Base-by-base conservation (phyloP, 2,329 filamentous ascomycete species). In the Domatiomyces globalis region DNA sequence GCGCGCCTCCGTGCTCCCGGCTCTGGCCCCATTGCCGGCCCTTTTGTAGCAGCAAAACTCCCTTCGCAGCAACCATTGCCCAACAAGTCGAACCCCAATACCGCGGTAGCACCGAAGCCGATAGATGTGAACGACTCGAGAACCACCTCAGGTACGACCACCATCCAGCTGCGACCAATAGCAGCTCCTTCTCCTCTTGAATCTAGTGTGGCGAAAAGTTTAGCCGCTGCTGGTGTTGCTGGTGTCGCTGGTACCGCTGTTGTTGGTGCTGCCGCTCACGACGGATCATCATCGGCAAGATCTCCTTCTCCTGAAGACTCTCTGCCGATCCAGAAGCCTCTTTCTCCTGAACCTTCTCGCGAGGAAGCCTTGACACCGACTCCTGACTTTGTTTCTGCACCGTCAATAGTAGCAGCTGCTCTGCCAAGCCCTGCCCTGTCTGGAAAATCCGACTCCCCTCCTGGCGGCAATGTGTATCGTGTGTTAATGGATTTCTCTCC, bases 401-500 rank as follows among this genome's bases (percentile, higher is more conserved):
- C 59, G n/a, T 44, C 49, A 46, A 52, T 52, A 45, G 61, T 49
- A 12, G 9, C 61, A 18, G 61, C 67, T 25, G 61, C 62, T 51
- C 66, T 57, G 43, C 53, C 66, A 46, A 66, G 63, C 43, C 50
- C 63, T 43, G 71, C 69, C 25, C 69, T 73, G 22, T 63, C 69
- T 49, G 65, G 67, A 49, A 67, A 69, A 50, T 65, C 67, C 43
- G 65, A 64, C 25, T 10, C 33, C 5, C 9, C 33, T 5, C 33
- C 33, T 9, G 45, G 45, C 29, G 75, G 73, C 63, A 81, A 86
- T 58, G 89, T 96, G 51, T 85, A 96, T 67, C 87, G 92, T 56
- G 87, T 96, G 33, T 87, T 95, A 67, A 80, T 96, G 60, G 89
- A 95, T 67, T 98, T 96, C 69, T 84, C 81, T 66, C 89, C 92